Conservation (phyloP, 495 filamentous ascomycete species). For the Neurospora pannonica region DNA sequence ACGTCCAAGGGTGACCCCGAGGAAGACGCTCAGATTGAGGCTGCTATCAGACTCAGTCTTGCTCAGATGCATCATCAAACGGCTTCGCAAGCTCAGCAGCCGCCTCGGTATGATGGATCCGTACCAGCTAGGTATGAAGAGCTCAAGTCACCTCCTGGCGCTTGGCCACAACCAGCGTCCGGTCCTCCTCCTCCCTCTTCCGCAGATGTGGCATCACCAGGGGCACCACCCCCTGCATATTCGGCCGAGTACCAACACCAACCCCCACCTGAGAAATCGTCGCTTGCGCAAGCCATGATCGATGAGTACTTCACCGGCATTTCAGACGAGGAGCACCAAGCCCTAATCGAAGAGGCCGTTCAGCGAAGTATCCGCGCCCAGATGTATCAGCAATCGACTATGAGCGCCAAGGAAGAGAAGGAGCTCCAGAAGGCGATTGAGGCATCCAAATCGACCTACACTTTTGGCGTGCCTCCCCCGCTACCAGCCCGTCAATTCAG, state of each 20-base stretch:
- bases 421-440: constrained; percentile 39
- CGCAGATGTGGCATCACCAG: neutral
- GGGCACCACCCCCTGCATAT: neutral
- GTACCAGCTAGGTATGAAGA: neutral
- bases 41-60: constrained; percentile 59
- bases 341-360: constrained; percentile 50
- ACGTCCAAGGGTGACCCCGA: constrained; percentile 56
- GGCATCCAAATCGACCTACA: constrained; percentile 26
- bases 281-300: neutral
- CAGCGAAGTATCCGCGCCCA: constrained; percentile 37
- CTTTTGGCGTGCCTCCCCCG: neutral
- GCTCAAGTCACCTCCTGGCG: neutral
- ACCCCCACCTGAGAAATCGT: neutral
- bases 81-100: constrained; percentile 18
- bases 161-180: constrained; percentile 5
- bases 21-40: constrained; percentile 60
- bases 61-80: constrained; percentile 44
- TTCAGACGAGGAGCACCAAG: constrained; percentile 44
- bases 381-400: constrained; percentile 20
- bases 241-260: neutral
- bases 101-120: neutral
- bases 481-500: neutral
- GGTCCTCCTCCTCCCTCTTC: neutral
- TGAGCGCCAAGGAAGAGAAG: constrained; percentile 28
- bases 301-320: constrained; percentile 26